Evolutionary conservation across 805 yeast genomes (phyloP).

Genomic region (Monosporozyma servazzii): DNA sequence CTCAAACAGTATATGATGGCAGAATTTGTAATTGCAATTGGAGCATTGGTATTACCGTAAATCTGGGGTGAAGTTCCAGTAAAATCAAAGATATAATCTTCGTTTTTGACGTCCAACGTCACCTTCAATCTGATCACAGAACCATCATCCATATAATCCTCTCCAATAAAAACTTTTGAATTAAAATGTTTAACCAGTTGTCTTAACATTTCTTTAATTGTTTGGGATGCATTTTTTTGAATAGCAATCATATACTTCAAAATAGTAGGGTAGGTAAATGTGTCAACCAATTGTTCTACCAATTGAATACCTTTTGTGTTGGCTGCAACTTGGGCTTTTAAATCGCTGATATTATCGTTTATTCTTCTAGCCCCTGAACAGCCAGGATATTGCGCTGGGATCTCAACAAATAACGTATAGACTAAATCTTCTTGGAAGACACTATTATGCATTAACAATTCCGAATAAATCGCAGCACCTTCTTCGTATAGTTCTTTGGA

Average conservation of each 20-base stretch:
- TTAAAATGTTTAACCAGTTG: conserved; percentile 37
- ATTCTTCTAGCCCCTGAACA: conserved; percentile 85
- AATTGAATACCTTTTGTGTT: conserved; percentile 75
- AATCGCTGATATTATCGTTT: conserved; percentile 73
- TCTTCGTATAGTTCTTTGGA: conserved; percentile 80
- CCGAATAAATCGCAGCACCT: conserved; percentile 81
- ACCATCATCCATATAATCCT: conserved; percentile 77
- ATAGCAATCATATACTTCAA: conserved; percentile 73
- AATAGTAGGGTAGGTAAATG: conserved; percentile 52
- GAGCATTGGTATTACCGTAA: conserved; percentile 87
- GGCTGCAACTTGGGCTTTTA: conserved; percentile 83
- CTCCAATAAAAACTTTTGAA: conserved; percentile 36
- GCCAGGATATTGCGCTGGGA: conserved; percentile 76
- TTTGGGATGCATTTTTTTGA: conserved; percentile 64
- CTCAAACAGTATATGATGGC: conserved; percentile 84
- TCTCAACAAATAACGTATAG: conserved; percentile 48
- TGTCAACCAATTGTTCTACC: conserved; percentile 48
- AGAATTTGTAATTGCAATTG: conserved; percentile 79
- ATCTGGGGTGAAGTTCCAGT: conserved; percentile 80
- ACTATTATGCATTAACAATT: conserved; percentile 62
- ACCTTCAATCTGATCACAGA: conserved; percentile 53
- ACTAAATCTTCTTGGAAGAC: conserved; percentile 67
- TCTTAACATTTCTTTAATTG: conserved; percentile 52
- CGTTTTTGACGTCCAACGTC: conserved; percentile 39
- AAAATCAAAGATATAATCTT: conserved; percentile 71